Evolutionary conservation across 2,329 filamentous ascomycete genomes (phyloP), one percentile per base, ranked within the genome.

Genomic region (Aspergillus tamarii): DNA sequence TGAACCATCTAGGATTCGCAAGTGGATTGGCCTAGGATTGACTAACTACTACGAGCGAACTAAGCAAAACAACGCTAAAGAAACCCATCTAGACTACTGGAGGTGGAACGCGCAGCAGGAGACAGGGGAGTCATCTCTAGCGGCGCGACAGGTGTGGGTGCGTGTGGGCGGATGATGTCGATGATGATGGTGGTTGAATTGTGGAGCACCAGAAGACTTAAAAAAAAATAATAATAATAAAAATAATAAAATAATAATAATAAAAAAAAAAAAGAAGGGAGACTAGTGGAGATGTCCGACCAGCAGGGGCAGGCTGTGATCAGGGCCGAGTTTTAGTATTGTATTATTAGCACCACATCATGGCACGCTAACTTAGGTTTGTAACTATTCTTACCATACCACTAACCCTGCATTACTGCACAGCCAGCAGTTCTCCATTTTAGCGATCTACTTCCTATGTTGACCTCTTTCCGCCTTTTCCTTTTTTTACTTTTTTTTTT

Each of bases 1-100:
- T 63, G 62, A 67, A 62, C 60, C 62, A 63, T 68, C 66, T 66
- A 9, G 63, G 59, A 63, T 61, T 64, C 43, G 46, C 56, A 54
- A 41, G 67, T 64, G 60, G 66, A 67, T 63, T 61, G 23, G 61
- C 53, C 64, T 58, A 60, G 53, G 62, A 67, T 66, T 63, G 63
- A 67, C 68, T 65, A 68, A 68, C 64, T 61, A 67, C 59, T 63
- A 67, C 59, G 59, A 41, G 63, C 60, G 55, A 64, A 66, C 61
- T 66, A 66, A 48, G 67, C 46, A 55, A 62, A 63, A 41, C 34
- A 41, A 64, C 64, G 60, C 67, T 67, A 64, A 66, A 32, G 56
- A 61, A 64, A 45, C 58, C 61, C 64, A 67, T 68, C 64, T 64
- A 64, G 57, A 70, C 61, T 66, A 62, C 64, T 66, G 66, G 63